Conservation (phyloP, 768 basidiomycete genomes). For the Suillus alpinus region DNA sequence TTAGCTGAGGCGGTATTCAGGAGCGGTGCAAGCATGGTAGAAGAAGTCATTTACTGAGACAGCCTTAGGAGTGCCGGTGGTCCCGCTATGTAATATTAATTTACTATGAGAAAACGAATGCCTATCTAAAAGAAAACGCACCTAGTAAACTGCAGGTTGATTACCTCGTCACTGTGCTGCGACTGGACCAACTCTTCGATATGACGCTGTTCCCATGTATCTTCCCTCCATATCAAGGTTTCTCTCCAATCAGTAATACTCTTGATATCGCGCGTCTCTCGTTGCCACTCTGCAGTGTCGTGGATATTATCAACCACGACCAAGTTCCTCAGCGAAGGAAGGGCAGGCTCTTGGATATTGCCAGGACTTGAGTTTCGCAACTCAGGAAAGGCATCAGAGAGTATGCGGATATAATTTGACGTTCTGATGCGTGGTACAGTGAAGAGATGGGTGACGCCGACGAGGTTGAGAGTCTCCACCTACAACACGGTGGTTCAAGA, state of each 20-base stretch:
- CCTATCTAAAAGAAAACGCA: constrained; percentile 22
- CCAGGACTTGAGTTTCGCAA: constrained; percentile 49
- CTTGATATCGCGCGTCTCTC: constrained; percentile 39
- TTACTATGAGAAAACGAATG: not conserved
- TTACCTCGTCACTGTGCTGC: constrained; percentile 62
- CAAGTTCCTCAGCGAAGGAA: constrained; percentile 63
- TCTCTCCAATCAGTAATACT: constrained; percentile 71
- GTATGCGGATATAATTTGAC: constrained; percentile 60
- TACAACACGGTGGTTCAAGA: constrained; percentile 24
- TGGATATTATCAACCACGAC: constrained; percentile 65
- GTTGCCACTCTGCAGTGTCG: constrained; percentile 37
- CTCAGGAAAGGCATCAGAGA: constrained; percentile 57
- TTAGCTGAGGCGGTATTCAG: constrained; percentile 45
- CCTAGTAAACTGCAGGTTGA: constrained; percentile 88
- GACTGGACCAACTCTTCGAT: constrained; percentile 42
- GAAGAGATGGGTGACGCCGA: constrained; percentile 66
- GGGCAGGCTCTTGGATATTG: constrained; percentile 50
- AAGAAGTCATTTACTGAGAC: constrained; percentile 56
- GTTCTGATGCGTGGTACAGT: constrained; percentile 66
- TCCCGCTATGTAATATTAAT: constrained; percentile 52
- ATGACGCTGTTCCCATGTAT: constrained; percentile 37
- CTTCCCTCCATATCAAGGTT: constrained; percentile 65
- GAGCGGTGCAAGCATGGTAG: not conserved
- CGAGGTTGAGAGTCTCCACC: constrained; percentile 62
- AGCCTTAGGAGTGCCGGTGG: constrained; percentile 79